phyloP scores from a whole-genome alignment of 2,329 filamentous ascomycete species.

The Beauveria scarabaeidicola region DNA sequence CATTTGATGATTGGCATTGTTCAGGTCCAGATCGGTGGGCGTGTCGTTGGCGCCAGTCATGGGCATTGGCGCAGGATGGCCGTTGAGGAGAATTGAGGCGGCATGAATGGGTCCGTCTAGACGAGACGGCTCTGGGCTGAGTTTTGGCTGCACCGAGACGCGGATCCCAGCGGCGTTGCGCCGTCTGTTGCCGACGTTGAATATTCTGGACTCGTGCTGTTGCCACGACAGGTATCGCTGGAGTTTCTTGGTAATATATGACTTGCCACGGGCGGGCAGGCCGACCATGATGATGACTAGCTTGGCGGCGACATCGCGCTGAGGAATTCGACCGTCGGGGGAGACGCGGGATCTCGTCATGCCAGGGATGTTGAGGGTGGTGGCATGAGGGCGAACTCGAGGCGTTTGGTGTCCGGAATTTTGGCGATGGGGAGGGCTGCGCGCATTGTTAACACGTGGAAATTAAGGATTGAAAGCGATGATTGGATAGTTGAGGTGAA shows the following conservation, averaged over 20 bases:
- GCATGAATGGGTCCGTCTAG: conserved; percentile 42
- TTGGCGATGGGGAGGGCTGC: conserved; percentile 58
- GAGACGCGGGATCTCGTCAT: conserved; percentile 93
- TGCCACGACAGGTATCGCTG: conserved; percentile 94
- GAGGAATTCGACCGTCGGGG: conserved; percentile 87
- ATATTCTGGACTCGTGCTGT: conserved; percentile 90
- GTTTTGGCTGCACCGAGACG: conserved; percentile 25
- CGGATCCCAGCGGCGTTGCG: conserved; percentile 63
- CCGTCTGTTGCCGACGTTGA: conserved; percentile 91
- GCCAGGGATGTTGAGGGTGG: conserved; percentile 92
- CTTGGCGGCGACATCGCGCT: conserved; percentile 91
- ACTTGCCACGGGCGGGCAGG: conserved; percentile 89
- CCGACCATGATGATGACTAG: conserved; percentile 98
- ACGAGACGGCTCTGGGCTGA: conserved; percentile 26
- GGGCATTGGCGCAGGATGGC: conserved; percentile 30
- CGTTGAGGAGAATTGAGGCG: conserved; percentile 51
- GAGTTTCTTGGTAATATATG: conserved; percentile 97
- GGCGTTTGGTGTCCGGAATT: conserved; percentile 73
- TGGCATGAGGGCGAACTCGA: conserved; percentile 71
- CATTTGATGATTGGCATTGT: conserved; percentile 28
- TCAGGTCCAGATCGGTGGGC: conserved; percentile 30
- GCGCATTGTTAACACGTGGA: conserved; percentile 7
- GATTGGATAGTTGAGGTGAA: neutral
- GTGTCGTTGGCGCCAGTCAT: conserved; percentile 26
- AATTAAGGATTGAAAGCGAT: neutral